Conservation (phyloP, 2,329 filamentous ascomycete genomes). For the Ustulina deusta region DNA sequence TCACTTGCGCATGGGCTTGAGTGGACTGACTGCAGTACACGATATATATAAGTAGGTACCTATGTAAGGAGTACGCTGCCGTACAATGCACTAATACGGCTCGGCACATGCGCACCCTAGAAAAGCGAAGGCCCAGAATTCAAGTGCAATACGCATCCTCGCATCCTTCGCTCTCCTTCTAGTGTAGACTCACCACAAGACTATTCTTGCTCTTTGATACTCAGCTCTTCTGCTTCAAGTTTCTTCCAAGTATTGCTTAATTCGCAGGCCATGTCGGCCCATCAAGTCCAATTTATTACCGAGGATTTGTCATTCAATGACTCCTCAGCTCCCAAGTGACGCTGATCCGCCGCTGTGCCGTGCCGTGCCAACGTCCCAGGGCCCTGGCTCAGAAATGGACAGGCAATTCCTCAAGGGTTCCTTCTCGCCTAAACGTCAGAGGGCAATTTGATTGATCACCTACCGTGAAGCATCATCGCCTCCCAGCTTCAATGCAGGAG, state of each 20-base stretch:
- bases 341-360: slow-evolving; percentile 7
- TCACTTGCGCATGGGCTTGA: slow-evolving; percentile 15
- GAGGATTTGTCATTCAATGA: slow-evolving; percentile 5
- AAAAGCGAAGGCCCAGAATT: too few species aligned
- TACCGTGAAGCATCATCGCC: too few species aligned
- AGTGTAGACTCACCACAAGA: too few species aligned
- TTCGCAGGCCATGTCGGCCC: not conserved
- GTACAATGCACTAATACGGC: too few species aligned
- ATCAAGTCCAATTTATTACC: not conserved
- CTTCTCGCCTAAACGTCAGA: slow-evolving; percentile 14
- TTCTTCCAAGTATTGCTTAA: not conserved
- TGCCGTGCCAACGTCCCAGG: not conserved
- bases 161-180: too few species aligned
- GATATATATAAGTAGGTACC: too few species aligned
- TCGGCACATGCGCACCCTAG: too few species aligned
- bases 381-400: slow-evolving; percentile 1
- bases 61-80: too few species aligned
- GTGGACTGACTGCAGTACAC: too few species aligned
- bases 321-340: not conserved
- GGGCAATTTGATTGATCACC: slow-evolving; percentile 8
- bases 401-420: not conserved
- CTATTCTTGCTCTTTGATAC: not conserved
- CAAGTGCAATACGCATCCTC: too few species aligned
- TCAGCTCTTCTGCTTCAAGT: not conserved
- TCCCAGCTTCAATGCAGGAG: not conserved